Evolutionary conservation across 148 eudicot genomes (phyloP), one percentile per base, ranked within the genome.

Genomic region (Nepenthes mirabilis): DNA sequence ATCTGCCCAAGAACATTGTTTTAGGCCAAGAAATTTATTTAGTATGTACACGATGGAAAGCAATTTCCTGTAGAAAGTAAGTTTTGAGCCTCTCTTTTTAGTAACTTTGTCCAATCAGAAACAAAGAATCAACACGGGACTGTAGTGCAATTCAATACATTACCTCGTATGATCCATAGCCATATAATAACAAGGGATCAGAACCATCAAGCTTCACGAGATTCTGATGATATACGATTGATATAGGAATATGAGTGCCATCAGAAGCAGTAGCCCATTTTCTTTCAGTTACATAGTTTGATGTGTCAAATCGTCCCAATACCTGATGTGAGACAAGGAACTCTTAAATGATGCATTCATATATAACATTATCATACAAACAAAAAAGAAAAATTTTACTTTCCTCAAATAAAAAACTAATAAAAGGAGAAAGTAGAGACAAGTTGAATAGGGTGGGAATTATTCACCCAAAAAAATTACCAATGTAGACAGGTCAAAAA

Each of bases 161-260:
- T 70, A 91, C 97, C 97, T 87, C 93, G 65, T 91, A 91, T 50
- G 97, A 91, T 63, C 97, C 97, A 65, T 91, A 91, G 57, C 97
- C 95, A 74, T 85, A 83, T 45, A 91, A 76, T 60, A 81, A 78
- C 47, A 87, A 65, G 63, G 88, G 94, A 65, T 85, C 93, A 47
- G 95, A 81, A 45, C 95, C 93, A 74, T 91, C 95, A 81, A 87
- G 95, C 83, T 85, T 88, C 65, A 79, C 97, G 51, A 83, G 79
- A 76, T 88, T 67, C 74, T 85, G 85, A 55, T 57, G 78, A 60
- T 83, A 91, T 59, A 85, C 86, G 56, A 91, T 43, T 58, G 95
- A 91, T 60, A 88, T 74, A 50, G 97, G 97, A 69, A 88, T 74
- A 37, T 65, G 88, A 68, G 82, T 80, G 40, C 90, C 93, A 75